Evolutionary conservation across 257 asterid genomes (phyloP).

Genomic region (Lycium barbarum): DNA sequence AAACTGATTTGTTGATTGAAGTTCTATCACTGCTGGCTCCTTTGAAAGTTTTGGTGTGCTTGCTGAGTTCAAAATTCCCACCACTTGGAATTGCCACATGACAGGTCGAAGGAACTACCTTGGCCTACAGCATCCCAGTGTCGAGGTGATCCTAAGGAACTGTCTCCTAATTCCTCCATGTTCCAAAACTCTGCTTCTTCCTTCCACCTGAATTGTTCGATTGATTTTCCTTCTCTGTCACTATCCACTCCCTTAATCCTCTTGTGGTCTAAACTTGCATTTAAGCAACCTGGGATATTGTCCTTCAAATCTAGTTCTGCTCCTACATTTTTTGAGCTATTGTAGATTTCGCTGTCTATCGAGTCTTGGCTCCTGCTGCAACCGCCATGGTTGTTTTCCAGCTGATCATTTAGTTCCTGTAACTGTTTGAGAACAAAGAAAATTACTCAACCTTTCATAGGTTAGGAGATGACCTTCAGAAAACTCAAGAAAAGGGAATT

Average conservation of each 20-base stretch:
- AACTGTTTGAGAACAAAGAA: conserved; percentile 42
- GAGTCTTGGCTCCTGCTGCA: conserved; percentile 33
- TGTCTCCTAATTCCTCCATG: conserved; percentile 41
- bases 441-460: not conserved
- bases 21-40: not conserved
- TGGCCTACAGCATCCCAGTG: conserved; percentile 51
- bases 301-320: conserved; percentile 21
- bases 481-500: not conserved
- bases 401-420: conserved; percentile 45
- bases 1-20: not conserved
- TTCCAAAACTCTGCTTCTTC: conserved; percentile 38
- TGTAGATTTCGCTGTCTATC: conserved; percentile 23
- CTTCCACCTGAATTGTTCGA: conserved; percentile 28
- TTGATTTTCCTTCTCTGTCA: not conserved
- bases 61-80: conserved; percentile 57
- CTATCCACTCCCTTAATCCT: not conserved
- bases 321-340: conserved; percentile 26
- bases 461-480: not conserved
- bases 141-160: conserved; percentile 43
- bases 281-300: not conserved
- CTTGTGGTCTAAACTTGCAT: not conserved
- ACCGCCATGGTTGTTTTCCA: conserved; percentile 22
- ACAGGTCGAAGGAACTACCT: conserved; percentile 41
- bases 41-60: not conserved
- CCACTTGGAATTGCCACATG: conserved; percentile 44